Base-by-base conservation (phyloP, 1,284 basidiomycete genomes). In the Polyporus tsugae region DNA sequence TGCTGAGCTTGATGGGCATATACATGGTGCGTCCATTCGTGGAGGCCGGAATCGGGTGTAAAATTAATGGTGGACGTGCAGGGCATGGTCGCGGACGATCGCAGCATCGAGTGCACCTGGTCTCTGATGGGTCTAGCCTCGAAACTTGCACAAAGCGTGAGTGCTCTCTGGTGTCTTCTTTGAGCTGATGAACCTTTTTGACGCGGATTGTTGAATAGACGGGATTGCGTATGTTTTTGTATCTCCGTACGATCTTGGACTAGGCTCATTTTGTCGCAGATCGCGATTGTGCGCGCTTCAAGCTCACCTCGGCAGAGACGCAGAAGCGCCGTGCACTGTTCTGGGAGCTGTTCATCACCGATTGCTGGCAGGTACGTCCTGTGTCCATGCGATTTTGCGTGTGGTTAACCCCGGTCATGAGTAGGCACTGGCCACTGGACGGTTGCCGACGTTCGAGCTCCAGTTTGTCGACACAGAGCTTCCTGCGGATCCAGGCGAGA, bases 1-100 rank as follows among this genome's bases (percentile, higher is more conserved):
- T 89, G 0, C 74, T 93, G 42, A 85, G 87, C 41, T 75, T 92
- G 61, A 87, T 92, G 82, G 90, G 82, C 0, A 90, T 92, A 59
- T 92, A 90, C 72, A 88, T 91, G 75, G 91, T 77, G 42, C 19
- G 70, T 41, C 2, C 9, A 4, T 9, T 15, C 22, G 6, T 4
- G 15, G n/a, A 1, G 86, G 2, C n/a, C 17, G 36, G 11, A 22
- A 2, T 3, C 19, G 36, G 25, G n/a, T 15, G 6, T 35, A 5
- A 6, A 9, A 39, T 59, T 59, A 7, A 59, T 38, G 15, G n/a
- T 35, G 55, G 6, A 38, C 19, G 6, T 15, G 19, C 41, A 78
- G 76, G 77, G 76, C 9, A 62, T 79, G 58, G 76, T 78, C 3
- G 74, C 77, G 2, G 76, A 84, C 69, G 80, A 84, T 65, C 85